Evolutionary conservation across 176 grass and related monocot genomes (phyloP).

Genomic region (Sorghum bicolor): DNA sequence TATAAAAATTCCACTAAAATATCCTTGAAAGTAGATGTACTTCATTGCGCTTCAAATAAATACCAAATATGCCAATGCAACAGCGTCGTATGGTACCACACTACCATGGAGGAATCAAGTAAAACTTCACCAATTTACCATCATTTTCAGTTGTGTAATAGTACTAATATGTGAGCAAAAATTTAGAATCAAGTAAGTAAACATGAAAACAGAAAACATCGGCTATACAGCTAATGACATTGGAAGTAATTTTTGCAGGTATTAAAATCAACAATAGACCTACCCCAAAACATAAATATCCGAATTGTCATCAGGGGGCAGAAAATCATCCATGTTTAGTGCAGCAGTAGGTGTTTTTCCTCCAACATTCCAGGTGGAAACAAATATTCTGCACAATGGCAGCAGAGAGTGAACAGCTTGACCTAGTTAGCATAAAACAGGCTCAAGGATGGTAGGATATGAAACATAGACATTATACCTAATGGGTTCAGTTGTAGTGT

Average conservation of each 20-base stretch:
- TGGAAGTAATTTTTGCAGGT: not conserved
- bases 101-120: not conserved
- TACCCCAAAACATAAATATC: conserved; percentile 98
- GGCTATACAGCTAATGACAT: not conserved
- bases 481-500: conserved; percentile 51
- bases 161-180: conserved; percentile 11
- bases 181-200: not conserved
- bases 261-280: not conserved
- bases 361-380: conserved; percentile 94
- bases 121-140: not conserved
- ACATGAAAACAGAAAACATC: not conserved
- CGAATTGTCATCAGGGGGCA: conserved; percentile 63
- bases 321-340: conserved; percentile 68
- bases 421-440: not conserved
- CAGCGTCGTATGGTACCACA: not conserved
- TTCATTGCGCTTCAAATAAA: not conserved
- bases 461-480: conserved; percentile 44
- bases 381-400: conserved; percentile 67
- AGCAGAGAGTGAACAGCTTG: conserved; percentile 3
- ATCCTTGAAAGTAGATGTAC: not conserved
- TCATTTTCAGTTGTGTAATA: not conserved
- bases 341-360: conserved; percentile 75
- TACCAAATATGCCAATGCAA: not conserved
- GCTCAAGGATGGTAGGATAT: not conserved
- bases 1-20: not conserved